Conservation (phyloP, 2,329 filamentous ascomycete species). For the Madurella mycetomatis region DNA sequence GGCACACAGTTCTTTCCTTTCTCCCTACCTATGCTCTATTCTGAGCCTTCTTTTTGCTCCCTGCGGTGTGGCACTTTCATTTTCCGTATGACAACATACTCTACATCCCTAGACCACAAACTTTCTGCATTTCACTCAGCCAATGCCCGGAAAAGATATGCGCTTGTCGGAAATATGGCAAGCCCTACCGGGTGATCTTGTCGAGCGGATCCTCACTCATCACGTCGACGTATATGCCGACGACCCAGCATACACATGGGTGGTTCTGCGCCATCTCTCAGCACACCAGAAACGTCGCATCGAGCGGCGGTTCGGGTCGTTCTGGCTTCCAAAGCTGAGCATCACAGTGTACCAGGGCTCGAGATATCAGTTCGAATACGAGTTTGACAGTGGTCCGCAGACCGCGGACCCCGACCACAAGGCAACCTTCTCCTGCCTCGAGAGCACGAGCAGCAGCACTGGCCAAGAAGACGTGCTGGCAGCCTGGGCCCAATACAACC, state of each 20-base stretch:
- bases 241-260: conserved; percentile 12
- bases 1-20: too few species aligned
- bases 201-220: neutral
- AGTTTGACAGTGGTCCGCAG: neutral
- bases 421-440: neutral
- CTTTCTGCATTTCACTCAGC: too few species aligned
- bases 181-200: neutral
- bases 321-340: conserved; percentile 9
- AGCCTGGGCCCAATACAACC: neutral
- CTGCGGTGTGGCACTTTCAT: too few species aligned
- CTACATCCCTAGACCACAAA: too few species aligned
- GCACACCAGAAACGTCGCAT: conserved; percentile 2
- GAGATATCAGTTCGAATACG: neutral
- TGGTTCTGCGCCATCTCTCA: conserved; percentile 1
- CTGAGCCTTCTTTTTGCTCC: too few species aligned
- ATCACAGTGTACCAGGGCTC: conserved; percentile 6
- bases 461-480: neutral
- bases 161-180: neutral
- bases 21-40: too few species aligned
- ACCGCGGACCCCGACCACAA: neutral
- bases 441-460: neutral
- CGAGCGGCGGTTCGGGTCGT: neutral
- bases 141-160: neutral
- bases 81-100: too few species aligned
- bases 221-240: neutral